Evolutionary conservation across 2,329 filamentous ascomycete genomes (phyloP).

Genomic region (Verticillium longisporum): DNA sequence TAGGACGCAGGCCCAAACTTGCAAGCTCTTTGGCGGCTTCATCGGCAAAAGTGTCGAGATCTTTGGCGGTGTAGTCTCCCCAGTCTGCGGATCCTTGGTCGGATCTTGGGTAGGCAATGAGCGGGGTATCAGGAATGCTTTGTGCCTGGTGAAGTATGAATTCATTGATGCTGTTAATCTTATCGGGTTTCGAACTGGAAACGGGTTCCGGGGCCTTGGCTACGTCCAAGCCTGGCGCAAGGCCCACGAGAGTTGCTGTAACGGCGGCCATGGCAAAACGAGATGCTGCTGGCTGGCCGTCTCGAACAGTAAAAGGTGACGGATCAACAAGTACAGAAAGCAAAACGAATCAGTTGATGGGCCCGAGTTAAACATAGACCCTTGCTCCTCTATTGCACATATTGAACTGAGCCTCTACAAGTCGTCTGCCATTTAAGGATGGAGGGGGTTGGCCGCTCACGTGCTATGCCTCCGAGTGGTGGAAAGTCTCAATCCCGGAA

Average conservation of each 20-base stretch:
- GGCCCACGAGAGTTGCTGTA: constrained; percentile 2
- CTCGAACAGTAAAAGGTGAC: not conserved
- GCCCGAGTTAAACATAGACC: not conserved
- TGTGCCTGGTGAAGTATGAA: constrained; percentile 13
- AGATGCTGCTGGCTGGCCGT: not conserved
- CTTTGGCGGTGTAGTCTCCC: constrained; percentile 15
- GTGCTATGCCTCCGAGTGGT: not conserved
- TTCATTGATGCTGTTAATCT: constrained; percentile 15
- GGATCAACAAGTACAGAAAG: not conserved
- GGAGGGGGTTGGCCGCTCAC: not conserved
- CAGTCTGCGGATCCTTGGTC: constrained; percentile 13
- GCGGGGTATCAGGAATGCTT: constrained; percentile 13
- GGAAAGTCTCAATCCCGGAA: not conserved
- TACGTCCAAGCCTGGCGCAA: constrained; percentile 2
- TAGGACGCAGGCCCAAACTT: constrained; percentile 5
- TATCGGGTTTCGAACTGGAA: constrained; percentile 1
- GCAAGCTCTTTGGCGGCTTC: constrained; percentile 12
- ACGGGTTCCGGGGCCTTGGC: not conserved
- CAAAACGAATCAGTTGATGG: not conserved
- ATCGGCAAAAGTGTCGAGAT: constrained; percentile 16
- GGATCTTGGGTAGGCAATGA: constrained; percentile 15
- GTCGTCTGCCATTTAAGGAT: not conserved
- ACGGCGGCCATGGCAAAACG: constrained; percentile 8
- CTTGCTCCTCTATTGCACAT: not conserved
- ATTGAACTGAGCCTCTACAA: not conserved